Evolutionary conservation across 495 filamentous ascomycete genomes (phyloP).

Genomic region (Xylaria scruposa): DNA sequence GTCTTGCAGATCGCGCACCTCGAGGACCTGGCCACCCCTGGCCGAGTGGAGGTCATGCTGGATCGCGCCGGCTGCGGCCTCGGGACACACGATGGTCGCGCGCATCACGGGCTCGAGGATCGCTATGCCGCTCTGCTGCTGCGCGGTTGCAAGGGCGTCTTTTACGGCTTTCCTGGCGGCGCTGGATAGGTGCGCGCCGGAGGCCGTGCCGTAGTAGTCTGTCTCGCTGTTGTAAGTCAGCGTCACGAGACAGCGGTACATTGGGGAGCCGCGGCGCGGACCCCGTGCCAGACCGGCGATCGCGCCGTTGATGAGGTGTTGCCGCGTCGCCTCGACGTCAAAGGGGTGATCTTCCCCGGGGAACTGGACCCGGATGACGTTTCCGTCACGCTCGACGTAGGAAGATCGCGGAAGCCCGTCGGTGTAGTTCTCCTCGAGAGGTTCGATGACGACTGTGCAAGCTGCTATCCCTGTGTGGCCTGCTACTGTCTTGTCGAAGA

Average conservation of each 20-base stretch:
- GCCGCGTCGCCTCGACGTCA: conserved; percentile 63
- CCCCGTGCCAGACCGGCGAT: conserved; percentile 87
- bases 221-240: conserved; percentile 69
- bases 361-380: conserved; percentile 65
- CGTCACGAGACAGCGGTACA: conserved; percentile 72
- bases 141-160: conserved; percentile 65
- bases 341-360: conserved; percentile 54
- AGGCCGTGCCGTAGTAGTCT: conserved; percentile 71
- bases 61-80: conserved; percentile 80
- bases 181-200: conserved; percentile 75
- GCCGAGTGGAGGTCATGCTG: conserved; percentile 86
- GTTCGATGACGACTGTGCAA: conserved; percentile 71
- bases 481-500: conserved; percentile 79
- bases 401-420: conserved; percentile 39
- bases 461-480: conserved; percentile 80
- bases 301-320: conserved; percentile 76
- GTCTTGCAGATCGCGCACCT: conserved; percentile 69
- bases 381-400: conserved; percentile 56
- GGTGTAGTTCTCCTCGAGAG: conserved; percentile 56
- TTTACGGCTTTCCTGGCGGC: conserved; percentile 77
- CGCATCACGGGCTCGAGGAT: conserved; percentile 95
- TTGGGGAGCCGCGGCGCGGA: conserved; percentile 74
- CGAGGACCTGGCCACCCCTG: conserved; percentile 83
- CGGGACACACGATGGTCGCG: conserved; percentile 82
- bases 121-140: conserved; percentile 55